These are phyloP conservation scores for Pythium utonaiense DNA, from an alignment of 352 stramenopile species.

Conservation along the genomic window DNA sequence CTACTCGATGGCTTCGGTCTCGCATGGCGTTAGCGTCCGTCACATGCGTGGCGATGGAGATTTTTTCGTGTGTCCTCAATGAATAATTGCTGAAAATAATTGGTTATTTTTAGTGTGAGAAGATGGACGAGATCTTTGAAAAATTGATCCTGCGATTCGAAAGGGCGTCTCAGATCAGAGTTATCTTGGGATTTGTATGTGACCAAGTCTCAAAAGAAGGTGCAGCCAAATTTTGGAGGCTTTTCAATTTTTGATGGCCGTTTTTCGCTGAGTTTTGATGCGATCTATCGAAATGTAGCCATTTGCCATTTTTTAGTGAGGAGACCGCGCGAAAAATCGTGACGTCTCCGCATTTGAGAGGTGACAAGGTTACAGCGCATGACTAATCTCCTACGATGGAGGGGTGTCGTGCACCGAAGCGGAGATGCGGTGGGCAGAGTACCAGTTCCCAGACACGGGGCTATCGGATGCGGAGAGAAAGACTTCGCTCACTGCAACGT, in stretches of 20 bases:
- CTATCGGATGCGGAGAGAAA: no score
- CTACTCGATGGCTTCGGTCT: conserved; percentile 1
- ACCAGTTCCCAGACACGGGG: no score
- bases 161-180: no score
- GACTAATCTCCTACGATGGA: no score
- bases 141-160: not conserved
- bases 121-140: not conserved
- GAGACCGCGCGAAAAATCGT: not conserved
- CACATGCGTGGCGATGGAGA: not conserved
- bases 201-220: not conserved
- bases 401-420: not conserved
- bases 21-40: not conserved
- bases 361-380: no score
- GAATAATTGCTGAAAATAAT: not conserved
- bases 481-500: no score
- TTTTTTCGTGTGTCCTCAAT: not conserved
- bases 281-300: conserved; percentile 4
- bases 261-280: no score
- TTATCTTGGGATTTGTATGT: not conserved
- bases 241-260: not conserved
- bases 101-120: not conserved
- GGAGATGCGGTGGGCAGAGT: no score
- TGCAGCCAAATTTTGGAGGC: not conserved
- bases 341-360: no score
- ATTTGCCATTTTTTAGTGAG: not conserved